A percentile compares a stretch with the other conserved stretches of the same genome.
These are phyloP conservation scores for Ceratobasidium papillatum DNA, from an alignment of 1,284 basidiomycete genomes.

Conservation along the genomic window DNA sequence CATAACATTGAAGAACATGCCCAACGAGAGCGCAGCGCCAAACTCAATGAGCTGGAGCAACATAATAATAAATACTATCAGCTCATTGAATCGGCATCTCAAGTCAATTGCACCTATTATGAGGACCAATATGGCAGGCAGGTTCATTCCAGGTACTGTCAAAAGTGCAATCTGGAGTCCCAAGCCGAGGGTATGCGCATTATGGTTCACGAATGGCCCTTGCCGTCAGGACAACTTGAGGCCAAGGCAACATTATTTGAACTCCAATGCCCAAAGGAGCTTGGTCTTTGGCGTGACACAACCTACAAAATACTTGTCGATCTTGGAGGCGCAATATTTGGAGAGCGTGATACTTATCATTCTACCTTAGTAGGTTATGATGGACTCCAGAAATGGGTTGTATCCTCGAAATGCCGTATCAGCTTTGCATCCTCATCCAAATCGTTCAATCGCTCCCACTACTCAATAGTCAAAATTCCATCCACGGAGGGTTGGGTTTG, in stretches of 20 bases:
- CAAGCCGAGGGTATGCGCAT: slow-evolving; percentile 51
- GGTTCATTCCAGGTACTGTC: slow-evolving; percentile 43
- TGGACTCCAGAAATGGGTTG: neutral
- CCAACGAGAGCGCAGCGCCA: neutral
- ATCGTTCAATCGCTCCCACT: slow-evolving; percentile 34
- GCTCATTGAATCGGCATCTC: neutral
- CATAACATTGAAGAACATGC: neutral
- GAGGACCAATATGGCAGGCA: neutral
- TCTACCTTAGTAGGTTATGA: neutral
- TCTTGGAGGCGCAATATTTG: neutral
- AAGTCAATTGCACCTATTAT: neutral
- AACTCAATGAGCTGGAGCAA: neutral
- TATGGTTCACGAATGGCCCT: slow-evolving; percentile 60
- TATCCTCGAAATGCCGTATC: neutral
- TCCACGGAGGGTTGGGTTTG: slow-evolving; percentile 13
- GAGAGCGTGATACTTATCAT: neutral
- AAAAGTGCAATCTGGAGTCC: slow-evolving; percentile 52
- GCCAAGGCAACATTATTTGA: slow-evolving; percentile 58
- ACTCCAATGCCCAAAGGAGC: slow-evolving; percentile 54
- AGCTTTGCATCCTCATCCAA: slow-evolving; percentile 37
- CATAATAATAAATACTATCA: neutral
- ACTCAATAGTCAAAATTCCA: slow-evolving; percentile 11
- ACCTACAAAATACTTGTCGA: slow-evolving; percentile 53
- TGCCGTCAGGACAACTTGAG: slow-evolving; percentile 50
- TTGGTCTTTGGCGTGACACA: slow-evolving; percentile 57